Conservation (phyloP, 2,329 filamentous ascomycete genomes). For the Penicillium sp. region DNA sequence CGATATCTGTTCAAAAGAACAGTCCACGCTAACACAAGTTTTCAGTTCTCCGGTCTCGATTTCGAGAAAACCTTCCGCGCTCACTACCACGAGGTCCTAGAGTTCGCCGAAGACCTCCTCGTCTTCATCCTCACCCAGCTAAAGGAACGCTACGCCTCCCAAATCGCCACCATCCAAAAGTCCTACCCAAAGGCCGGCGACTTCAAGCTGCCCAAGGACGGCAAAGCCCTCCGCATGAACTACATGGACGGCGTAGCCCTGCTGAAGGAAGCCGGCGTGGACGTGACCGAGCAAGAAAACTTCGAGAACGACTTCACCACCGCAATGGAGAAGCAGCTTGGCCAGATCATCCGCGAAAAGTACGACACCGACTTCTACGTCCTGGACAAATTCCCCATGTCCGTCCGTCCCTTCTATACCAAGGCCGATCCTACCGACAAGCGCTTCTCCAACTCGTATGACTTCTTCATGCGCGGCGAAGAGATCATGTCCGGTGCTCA, state of each 20-base stretch:
- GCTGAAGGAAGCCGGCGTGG: slow-evolving; percentile 49
- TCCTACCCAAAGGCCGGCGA: slow-evolving; percentile 50
- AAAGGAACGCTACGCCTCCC: slow-evolving; percentile 43
- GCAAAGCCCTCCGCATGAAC: slow-evolving; percentile 48
- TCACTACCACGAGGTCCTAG: slow-evolving; percentile 51
- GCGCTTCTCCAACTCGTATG: slow-evolving; percentile 64
- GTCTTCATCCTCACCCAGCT: slow-evolving; percentile 49
- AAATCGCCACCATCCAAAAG: slow-evolving; percentile 48
- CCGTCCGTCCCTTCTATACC: slow-evolving; percentile 86
- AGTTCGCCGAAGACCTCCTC: slow-evolving; percentile 49
- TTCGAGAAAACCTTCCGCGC: slow-evolving; percentile 50
- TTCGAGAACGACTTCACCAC: slow-evolving; percentile 49
- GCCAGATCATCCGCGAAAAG: slow-evolving; percentile 78
- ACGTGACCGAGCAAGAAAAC: slow-evolving; percentile 48
- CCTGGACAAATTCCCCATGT: slow-evolving; percentile 91
- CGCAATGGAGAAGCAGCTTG: slow-evolving; percentile 64
- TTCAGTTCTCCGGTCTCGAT: slow-evolving; percentile 50
- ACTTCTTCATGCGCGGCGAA: slow-evolving; percentile 68
- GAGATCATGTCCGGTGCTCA: slow-evolving; percentile 66
- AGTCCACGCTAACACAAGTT: slow-evolving; percentile 17
- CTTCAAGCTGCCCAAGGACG: slow-evolving; percentile 49
- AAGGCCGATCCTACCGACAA: slow-evolving; percentile 69
- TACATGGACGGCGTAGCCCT: slow-evolving; percentile 50
- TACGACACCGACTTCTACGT: slow-evolving; percentile 96
- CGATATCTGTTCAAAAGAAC: not conserved